Conservation (phyloP, 192 early-diverging fungal species). For the Thoreauomyces humboldtii region DNA sequence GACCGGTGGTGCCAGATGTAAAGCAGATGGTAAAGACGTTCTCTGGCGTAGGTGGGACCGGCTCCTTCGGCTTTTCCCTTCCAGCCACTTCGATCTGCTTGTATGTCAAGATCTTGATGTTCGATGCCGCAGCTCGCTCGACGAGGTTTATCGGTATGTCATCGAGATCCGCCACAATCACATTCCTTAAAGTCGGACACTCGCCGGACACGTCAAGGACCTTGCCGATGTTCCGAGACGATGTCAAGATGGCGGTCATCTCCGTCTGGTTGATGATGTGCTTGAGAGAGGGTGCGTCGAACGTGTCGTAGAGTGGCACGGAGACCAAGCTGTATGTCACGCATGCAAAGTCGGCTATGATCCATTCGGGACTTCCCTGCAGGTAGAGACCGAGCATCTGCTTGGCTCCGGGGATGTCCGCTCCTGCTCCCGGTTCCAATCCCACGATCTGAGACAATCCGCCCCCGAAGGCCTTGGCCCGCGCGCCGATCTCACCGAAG, state of each 20-base stretch:
- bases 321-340: conserved; percentile 34
- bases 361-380: conserved; percentile 38
- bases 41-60: conserved; percentile 57
- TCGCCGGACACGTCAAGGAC: conserved; percentile 43
- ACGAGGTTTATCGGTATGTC: conserved; percentile 3
- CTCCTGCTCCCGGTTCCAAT: not conserved
- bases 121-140: conserved; percentile 15
- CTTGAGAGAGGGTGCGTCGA: conserved; percentile 79
- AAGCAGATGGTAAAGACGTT: conserved; percentile 66
- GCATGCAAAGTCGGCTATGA: conserved; percentile 44
- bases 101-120: conserved; percentile 19
- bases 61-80: conserved; percentile 26
- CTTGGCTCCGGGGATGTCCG: conserved; percentile 16
- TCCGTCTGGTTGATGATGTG: conserved; percentile 87
- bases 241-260: conserved; percentile 66
- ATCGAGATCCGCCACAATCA: conserved; percentile 16
- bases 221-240: conserved; percentile 57
- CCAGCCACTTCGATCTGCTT: conserved; percentile 48
- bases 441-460: conserved; percentile 31
- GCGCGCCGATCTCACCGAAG: conserved; percentile 28
- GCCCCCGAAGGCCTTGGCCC: conserved; percentile 41
- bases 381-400: conserved; percentile 39
- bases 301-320: conserved; percentile 86
- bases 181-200: conserved; percentile 29
- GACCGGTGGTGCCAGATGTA: conserved; percentile 64